Evolutionary conservation across 768 basidiomycete genomes (phyloP).

Genomic region (Tylopilus balloui): DNA sequence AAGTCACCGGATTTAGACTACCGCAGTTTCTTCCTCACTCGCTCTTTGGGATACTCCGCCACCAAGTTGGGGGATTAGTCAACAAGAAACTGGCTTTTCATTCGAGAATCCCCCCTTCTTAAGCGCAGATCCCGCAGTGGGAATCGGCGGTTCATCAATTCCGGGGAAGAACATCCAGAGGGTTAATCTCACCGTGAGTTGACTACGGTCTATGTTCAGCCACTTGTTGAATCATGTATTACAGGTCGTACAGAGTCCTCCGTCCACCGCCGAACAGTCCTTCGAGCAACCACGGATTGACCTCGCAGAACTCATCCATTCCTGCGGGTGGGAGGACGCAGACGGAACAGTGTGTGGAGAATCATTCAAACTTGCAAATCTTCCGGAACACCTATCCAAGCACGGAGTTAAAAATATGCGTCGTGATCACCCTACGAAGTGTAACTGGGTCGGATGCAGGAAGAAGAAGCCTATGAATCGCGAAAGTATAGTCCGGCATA

Average conservation of each 20-base stretch:
- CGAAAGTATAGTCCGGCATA: slow-evolving; percentile 19
- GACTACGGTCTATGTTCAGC: not conserved
- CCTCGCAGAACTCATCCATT: too few relatives aligned
- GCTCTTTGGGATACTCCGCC: not conserved
- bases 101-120: not conserved
- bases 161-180: not conserved
- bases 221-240: not conserved
- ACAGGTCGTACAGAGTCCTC: not conserved
- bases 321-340: slow-evolving; percentile 7
- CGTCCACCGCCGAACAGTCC: too few relatives aligned
- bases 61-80: not conserved
- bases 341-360: slow-evolving; percentile 2
- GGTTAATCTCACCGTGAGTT: not conserved
- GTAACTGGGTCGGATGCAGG: slow-evolving; percentile 14
- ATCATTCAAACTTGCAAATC: not conserved
- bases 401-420: slow-evolving; percentile 12
- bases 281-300: not conserved
- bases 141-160: not conserved
- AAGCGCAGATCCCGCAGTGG: not conserved
- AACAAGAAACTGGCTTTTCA: not conserved
- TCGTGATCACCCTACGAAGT: not conserved
- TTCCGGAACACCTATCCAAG: slow-evolving; percentile 11
- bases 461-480: slow-evolving; percentile 12
- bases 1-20: not conserved
- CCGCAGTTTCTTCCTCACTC: too few relatives aligned